phyloP scores from a whole-genome alignment of 2,329 filamentous ascomycete genomes.

The Intubia oerlemansii region DNA sequence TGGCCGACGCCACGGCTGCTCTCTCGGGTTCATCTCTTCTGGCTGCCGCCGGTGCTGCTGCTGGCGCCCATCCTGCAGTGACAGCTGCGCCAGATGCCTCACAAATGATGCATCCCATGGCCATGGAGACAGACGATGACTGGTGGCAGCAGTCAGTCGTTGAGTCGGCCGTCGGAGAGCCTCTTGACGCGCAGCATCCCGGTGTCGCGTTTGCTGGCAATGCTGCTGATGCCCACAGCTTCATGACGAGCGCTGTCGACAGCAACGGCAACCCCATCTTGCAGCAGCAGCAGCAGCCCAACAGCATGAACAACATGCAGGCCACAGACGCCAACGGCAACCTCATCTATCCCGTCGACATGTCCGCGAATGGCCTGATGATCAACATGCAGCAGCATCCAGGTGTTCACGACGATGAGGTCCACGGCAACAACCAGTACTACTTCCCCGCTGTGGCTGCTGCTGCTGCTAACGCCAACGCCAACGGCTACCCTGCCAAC shows the following conservation, averaged over 20 bases:
- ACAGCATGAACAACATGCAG: conserved; percentile 1
- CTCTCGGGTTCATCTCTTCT: conserved; percentile 5
- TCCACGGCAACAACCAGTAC: conserved; percentile 7
- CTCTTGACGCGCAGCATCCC: not conserved
- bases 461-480: too few relatives aligned
- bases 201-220: not conserved
- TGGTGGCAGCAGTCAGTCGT: conserved; percentile 7
- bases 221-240: not conserved
- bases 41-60: conserved; percentile 3
- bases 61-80: too few relatives aligned
- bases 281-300: too few relatives aligned
- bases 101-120: too few relatives aligned
- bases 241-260: not conserved
- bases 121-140: conserved; percentile 6
- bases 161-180: conserved; percentile 4
- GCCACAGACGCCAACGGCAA: conserved; percentile 4
- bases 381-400: conserved; percentile 22
- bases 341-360: conserved; percentile 7
- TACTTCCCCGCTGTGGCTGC: conserved; percentile 5
- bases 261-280: conserved; percentile 1
- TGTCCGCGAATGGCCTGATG: conserved; percentile 21
- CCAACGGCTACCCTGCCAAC: not conserved
- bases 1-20: conserved; percentile 5
- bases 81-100: too few relatives aligned
- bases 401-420: too few relatives aligned